phyloP scores from a whole-genome alignment of 2,329 filamentous ascomycete species.

The Lasiodiplodia gonubiensis region DNA sequence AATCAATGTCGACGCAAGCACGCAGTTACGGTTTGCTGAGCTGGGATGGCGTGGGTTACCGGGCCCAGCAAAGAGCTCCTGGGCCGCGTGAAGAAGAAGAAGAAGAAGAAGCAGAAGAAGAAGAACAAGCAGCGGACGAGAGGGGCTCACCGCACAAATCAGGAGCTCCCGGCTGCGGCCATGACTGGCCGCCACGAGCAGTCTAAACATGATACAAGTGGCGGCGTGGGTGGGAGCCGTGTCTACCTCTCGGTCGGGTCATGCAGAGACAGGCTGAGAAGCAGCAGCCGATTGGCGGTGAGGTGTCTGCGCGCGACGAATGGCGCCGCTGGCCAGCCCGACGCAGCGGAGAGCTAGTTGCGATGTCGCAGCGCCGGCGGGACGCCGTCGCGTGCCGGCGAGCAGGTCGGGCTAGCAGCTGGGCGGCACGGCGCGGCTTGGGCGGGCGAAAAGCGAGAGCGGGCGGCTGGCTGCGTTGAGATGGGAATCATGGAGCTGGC shows the following conservation, averaged over 20 bases:
- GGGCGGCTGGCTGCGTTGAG: neutral
- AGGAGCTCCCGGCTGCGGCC: neutral
- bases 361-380: neutral
- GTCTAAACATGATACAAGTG: constrained; percentile 20
- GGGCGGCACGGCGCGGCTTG: neutral
- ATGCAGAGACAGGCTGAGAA: constrained; percentile 6
- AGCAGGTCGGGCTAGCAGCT: neutral
- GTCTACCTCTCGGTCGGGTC: constrained; percentile 12
- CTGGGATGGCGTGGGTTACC: neutral
- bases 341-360: constrained; percentile 16
- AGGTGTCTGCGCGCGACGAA: neutral
- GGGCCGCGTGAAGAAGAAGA: constrained; percentile 13
- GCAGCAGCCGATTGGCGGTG: constrained; percentile 22
- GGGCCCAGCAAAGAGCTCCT: neutral
- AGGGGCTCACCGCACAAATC: neutral
- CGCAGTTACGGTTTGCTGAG: neutral
- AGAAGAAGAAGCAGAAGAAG: too few species aligned
- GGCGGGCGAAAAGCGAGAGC: neutral
- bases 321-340: neutral
- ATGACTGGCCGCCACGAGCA: constrained; percentile 19
- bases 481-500: neutral
- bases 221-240: constrained; percentile 16
- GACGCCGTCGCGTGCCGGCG: constrained; percentile 9
- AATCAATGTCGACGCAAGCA: neutral
- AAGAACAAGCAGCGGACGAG: neutral